Percentiles rank a stretch among this genome's conserved stretches.
phyloP scores from a whole-genome alignment of 768 basidiomycete genomes.

The Amanita pseudoporphyria region DNA sequence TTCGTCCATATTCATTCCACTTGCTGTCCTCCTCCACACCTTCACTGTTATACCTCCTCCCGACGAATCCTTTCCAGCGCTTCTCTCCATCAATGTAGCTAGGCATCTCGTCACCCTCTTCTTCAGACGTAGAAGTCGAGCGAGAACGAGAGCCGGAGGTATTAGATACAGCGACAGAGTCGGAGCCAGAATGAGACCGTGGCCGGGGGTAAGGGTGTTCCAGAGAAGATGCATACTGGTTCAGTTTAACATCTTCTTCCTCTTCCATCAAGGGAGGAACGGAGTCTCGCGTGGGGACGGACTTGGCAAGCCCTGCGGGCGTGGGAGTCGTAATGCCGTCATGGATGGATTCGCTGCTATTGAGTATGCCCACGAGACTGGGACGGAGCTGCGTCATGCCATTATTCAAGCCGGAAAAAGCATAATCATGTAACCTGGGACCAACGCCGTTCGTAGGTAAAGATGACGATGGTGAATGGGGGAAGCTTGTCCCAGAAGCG shows the following conservation, averaged over 20 bases:
- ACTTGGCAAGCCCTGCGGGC: not conserved
- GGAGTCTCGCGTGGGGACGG: not conserved
- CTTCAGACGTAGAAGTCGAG: conserved; percentile 15
- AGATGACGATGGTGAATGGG: conserved; percentile 19
- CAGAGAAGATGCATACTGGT: not conserved
- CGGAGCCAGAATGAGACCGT: conserved; percentile 17
- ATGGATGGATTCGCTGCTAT: conserved; percentile 5
- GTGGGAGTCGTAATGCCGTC: not conserved
- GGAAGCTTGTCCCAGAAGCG: conserved; percentile 17
- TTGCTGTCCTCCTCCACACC: conserved; percentile 19
- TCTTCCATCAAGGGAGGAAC: not conserved
- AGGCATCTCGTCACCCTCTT: conserved; percentile 17
- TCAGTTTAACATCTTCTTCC: not conserved
- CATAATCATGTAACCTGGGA: conserved; percentile 60
- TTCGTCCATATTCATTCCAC: conserved; percentile 23
- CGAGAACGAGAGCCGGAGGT: conserved; percentile 23
- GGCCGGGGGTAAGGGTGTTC: not conserved
- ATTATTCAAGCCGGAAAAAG: conserved; percentile 31
- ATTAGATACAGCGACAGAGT: conserved; percentile 23
- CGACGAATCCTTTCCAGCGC: not conserved
- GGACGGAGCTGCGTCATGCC: conserved; percentile 50
- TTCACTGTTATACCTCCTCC: conserved; percentile 20
- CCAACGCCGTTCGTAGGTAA: conserved; percentile 22
- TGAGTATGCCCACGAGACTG: conserved; percentile 36
- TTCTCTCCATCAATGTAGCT: conserved; percentile 12